phyloP scores from a whole-genome alignment of 73 alveolate genomes.

The Paramecium primaurelia region DNA sequence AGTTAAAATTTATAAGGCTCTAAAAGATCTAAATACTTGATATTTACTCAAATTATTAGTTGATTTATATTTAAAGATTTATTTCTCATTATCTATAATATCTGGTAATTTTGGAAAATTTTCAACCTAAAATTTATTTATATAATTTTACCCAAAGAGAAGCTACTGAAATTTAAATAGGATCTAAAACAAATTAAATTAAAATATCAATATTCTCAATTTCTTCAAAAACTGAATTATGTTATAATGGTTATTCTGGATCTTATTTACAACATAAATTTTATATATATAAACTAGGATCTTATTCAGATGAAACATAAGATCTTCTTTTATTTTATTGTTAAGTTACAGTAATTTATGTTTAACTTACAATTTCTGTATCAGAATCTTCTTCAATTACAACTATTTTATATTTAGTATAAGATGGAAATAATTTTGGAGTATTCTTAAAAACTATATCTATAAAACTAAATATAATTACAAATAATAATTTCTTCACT shows the following conservation, averaged over 20 bases:
- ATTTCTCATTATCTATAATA: not conserved
- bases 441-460: not conserved
- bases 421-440: not conserved
- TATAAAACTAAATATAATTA: not conserved
- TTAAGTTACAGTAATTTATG: not conserved
- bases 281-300: not conserved
- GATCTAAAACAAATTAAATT: not conserved
- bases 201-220: not conserved
- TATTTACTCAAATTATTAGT: not conserved
- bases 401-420: not conserved
- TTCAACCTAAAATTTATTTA: not conserved
- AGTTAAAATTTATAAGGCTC: not conserved
- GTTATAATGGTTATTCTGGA: not conserved
- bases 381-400: not conserved
- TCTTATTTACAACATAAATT: not conserved
- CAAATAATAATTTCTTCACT: not conserved
- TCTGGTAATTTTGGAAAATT: not conserved
- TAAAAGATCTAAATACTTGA: not conserved
- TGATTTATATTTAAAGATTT: not conserved
- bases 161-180: not conserved
- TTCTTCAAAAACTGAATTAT: not conserved
- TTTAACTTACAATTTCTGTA: not conserved
- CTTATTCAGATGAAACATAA: not conserved
- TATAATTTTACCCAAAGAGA: not conserved
- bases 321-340: conserved; percentile 1